Evolutionary conservation across 202 grass and related monocot species (phyloP), one percentile per base, ranked within the genome.

Genomic region (Hordeum pubiflorum): DNA sequence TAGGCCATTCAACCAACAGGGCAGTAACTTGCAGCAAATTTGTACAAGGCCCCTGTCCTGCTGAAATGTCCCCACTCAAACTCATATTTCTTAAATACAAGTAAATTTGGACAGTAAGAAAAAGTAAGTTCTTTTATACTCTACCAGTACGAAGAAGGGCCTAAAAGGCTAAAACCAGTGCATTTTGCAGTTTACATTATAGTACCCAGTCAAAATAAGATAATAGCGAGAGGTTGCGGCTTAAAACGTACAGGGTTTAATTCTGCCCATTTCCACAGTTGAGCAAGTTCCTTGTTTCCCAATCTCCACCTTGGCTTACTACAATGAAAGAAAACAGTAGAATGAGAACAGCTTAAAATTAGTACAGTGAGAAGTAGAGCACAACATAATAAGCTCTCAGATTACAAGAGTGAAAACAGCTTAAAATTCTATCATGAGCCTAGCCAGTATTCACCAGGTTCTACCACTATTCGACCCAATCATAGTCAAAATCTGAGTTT

Each of bases 201-300:
- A 14, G 10, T 70, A 62, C 62, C 6, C n/a, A 10, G 2, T 52
- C 11, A 58, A 58, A 85, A 58, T 15, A 50, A 9, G 20, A 66
- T 44, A 83, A 75, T 61, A 63, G 50, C 57, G 60, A 14, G 41
- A 70, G 36, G 58, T 67, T 75, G 24, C 14, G 73, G 7, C 36
- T 65, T 65, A 81, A 50, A 81, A 87, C 91, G 66, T 91, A 97
- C 94, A 46, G 92, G 95, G 83, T 98, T 94, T 89, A 91, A 90
- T 86, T 98, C 95, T 48, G 92, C 90, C 95, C 95, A 98, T 86
- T 92, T 98, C 95, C 95, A 98, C 63, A 98, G 77, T 67, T 98
- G 92, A n/a, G 86, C 82, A 50, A 98, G 72, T 63, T 98, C 92
- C 84, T 98, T 98, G 85, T 93, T 98, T 76, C 95, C 95, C 69